Base-by-base conservation (phyloP, 1,284 basidiomycete genomes). In the Microbotryum scabiosae region DNA sequence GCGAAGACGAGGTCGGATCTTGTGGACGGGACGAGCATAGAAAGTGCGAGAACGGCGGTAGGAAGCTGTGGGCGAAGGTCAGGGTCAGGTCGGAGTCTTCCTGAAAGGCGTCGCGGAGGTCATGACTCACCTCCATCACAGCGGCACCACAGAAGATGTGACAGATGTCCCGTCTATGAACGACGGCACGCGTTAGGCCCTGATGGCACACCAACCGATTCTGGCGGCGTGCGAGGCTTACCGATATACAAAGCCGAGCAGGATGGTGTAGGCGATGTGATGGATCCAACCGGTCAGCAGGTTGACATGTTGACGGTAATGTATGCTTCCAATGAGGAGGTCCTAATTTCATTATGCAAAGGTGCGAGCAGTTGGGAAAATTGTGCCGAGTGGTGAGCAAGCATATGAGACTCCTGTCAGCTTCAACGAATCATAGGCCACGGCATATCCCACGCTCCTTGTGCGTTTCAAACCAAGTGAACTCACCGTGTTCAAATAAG, bases 221-320 rank as follows among this genome's bases (percentile, higher is more conserved):
- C 10, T 41, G 4, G 10, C 30, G 4, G 20, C 23, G 28, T 23
- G 25, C 48, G 28, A 25, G 45, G 12, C 28, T 14, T 23, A 18
- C 26, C 30, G 23, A 21, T 28, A 41, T 2, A 79, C 70, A 65
- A 79, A 73, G 50, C 80, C 75, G 62, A 82, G 79, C 21, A 84
- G 71, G 30, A 75, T 71, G 46, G 82, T 72, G 69, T 84, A 84
- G 12, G 79, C 71, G 1, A 75, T 72, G 70, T 84, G 83, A 66
- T 84, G 83, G 28, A 82, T 73, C 83, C 83, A 84, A 7, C 83
- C 83, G 1, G 81, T 82, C 25, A 82, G 69, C 1, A 82, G 54
- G 30, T 77, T 79, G 51, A 84, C 68, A 57, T 80, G 79, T 26
- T 74, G 68, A 23, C 74, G 75, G 64, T 81, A 81, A 60, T 75